Conservation (phyloP, 495 filamentous ascomycete species). For the Xylaria bambusicola region DNA sequence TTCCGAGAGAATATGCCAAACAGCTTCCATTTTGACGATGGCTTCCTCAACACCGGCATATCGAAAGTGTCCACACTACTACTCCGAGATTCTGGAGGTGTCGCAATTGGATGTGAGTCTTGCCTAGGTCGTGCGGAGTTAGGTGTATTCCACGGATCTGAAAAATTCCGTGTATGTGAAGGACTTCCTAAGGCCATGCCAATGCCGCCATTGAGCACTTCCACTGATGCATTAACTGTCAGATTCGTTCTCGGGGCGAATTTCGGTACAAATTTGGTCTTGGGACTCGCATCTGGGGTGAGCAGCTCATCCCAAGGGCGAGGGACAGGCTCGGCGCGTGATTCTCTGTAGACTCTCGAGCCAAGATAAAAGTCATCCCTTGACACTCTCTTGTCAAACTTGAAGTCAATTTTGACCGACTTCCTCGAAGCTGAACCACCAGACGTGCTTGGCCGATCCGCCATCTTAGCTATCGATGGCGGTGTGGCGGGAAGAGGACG, state of each 20-base stretch:
- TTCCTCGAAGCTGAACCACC: slow-evolving; percentile 24
- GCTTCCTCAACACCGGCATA: slow-evolving; percentile 46
- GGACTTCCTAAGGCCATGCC: slow-evolving; percentile 64
- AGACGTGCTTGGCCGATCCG: slow-evolving; percentile 46
- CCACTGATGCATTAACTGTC: slow-evolving; percentile 44
- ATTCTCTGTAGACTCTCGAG: slow-evolving; percentile 21
- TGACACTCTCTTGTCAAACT: slow-evolving; percentile 42
- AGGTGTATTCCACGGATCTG: slow-evolving; percentile 21
- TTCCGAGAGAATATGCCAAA: slow-evolving; percentile 54
- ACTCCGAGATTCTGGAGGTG: slow-evolving; percentile 29
- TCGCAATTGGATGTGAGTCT: slow-evolving; percentile 12
- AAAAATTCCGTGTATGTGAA: slow-evolving; percentile 25
- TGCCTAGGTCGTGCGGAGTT: slow-evolving; percentile 20
- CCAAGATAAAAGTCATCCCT: slow-evolving; percentile 52
- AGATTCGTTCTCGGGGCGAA: slow-evolving; percentile 4
- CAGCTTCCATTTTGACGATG: slow-evolving; percentile 51
- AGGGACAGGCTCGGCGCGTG: slow-evolving; percentile 33
- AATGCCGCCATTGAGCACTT: slow-evolving; percentile 43
- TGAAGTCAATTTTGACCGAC: slow-evolving; percentile 26
- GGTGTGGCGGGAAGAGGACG: slow-evolving; percentile 41
- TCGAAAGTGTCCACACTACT: slow-evolving; percentile 33
- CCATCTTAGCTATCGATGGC: slow-evolving; percentile 37
- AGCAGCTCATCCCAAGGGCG: slow-evolving; percentile 38
- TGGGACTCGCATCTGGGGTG: slow-evolving; percentile 47
- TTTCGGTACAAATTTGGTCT: background rate